Evolutionary conservation across 2,329 filamentous ascomycete genomes (phyloP).

Genomic region (Eurotiales sp.): DNA sequence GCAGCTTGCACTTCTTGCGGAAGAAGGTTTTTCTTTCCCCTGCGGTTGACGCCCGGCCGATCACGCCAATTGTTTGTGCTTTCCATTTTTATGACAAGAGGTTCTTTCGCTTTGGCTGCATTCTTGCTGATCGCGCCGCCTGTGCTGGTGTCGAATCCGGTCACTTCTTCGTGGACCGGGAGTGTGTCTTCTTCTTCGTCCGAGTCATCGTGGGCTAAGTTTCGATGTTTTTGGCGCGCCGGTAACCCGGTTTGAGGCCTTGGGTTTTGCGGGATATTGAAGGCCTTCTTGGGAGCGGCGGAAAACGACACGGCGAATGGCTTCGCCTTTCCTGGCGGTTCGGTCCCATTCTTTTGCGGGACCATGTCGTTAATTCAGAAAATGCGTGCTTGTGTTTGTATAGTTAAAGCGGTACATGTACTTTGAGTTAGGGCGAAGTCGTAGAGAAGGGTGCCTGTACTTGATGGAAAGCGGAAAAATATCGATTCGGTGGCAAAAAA

Average conservation of each 20-base stretch:
- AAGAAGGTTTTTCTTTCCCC: conserved; percentile 57
- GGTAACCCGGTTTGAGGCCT: conserved; percentile 19
- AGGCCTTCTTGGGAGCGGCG: conserved; percentile 24
- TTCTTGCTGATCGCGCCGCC: conserved; percentile 40
- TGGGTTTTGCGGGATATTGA: conserved; percentile 13
- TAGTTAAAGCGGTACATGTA: too few species aligned
- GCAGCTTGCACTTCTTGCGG: conserved; percentile 54
- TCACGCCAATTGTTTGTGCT: conserved; percentile 73
- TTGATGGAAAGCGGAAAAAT: too few species aligned
- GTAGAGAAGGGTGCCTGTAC: too few species aligned
- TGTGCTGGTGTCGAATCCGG: conserved; percentile 50
- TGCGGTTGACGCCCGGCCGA: conserved; percentile 45
- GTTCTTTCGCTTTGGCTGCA: conserved; percentile 47
- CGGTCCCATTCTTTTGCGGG: conserved; percentile 1
- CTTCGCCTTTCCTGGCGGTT: conserved; percentile 21
- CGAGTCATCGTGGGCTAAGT: conserved; percentile 52
- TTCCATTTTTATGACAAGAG: conserved; percentile 74
- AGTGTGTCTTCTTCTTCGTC: conserved; percentile 42
- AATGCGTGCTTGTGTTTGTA: too few species aligned
- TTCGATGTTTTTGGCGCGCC: conserved; percentile 27
- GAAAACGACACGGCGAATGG: conserved; percentile 42
- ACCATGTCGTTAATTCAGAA: neutral
- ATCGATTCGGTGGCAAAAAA: too few species aligned
- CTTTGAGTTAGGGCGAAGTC: neutral
- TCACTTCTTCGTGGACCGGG: conserved; percentile 44